These are phyloP conservation scores for Neodidymelliopsis sp. DNA, from an alignment of 2,329 filamentous ascomycete genomes.

Conservation along the genomic window DNA sequence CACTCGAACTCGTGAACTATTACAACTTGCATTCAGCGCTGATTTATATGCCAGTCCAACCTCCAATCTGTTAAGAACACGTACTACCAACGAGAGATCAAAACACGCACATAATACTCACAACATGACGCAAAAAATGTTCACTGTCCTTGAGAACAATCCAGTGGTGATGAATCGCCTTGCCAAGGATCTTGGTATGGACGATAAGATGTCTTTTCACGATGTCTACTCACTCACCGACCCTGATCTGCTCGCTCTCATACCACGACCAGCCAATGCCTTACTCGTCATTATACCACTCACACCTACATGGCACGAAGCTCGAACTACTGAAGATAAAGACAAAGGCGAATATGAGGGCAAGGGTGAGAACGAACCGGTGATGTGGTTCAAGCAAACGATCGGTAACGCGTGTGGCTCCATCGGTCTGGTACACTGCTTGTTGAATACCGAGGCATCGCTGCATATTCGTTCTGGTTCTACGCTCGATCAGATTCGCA, in stretches of 20 bases:
- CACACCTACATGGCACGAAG: constrained; percentile 46
- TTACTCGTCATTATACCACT: constrained; percentile 62
- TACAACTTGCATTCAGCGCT: no score
- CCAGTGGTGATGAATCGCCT: constrained; percentile 62
- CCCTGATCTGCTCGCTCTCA: constrained; percentile 56
- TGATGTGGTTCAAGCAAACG: constrained; percentile 67
- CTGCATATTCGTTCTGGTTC: constrained; percentile 54
- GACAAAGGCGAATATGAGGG: constrained; percentile 54
- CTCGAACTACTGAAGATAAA: constrained; percentile 54
- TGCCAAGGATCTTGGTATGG: constrained; percentile 58
- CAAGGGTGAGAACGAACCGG: constrained; percentile 58
- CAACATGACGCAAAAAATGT: constrained; percentile 40
- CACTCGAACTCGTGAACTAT: no score
- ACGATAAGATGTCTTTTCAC: constrained; percentile 57
- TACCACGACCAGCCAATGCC: constrained; percentile 62
- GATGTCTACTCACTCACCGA: constrained; percentile 63
- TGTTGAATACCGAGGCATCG: constrained; percentile 59
- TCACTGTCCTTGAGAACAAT: constrained; percentile 58
- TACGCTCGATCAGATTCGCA: constrained; percentile 55
- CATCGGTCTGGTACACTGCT: constrained; percentile 64
- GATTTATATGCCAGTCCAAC: no score
- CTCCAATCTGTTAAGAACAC: not conserved
- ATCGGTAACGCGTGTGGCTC: constrained; percentile 66
- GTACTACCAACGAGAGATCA: not conserved
- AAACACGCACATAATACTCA: not conserved